phyloP scores from a whole-genome alignment of 495 filamentous ascomycete species.

The Astrothelium macrocarpum region DNA sequence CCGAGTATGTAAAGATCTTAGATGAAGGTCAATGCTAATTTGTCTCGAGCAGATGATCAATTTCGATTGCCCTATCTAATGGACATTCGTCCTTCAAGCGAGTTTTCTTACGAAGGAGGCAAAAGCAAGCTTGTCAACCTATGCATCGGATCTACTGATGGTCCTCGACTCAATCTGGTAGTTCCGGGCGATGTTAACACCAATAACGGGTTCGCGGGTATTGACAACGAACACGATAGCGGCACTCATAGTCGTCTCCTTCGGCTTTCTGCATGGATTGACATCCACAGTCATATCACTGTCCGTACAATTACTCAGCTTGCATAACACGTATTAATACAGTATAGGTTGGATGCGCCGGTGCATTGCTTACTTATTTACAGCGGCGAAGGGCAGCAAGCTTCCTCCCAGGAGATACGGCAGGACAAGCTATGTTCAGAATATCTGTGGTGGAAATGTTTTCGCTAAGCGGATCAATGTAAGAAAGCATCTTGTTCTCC shows the following conservation, averaged over 20 bases:
- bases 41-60: slow-evolving; percentile 26
- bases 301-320: slow-evolving; percentile 27
- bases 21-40: background rate
- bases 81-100: slow-evolving; percentile 60
- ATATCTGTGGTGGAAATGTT: slow-evolving; percentile 69
- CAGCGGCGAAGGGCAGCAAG: slow-evolving; percentile 57
- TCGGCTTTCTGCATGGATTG: slow-evolving; percentile 61
- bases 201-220: slow-evolving; percentile 36
- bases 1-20: slow-evolving; percentile 19
- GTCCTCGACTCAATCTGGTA: slow-evolving; percentile 43
- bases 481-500: slow-evolving; percentile 4
- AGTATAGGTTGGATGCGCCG: slow-evolving; percentile 57
- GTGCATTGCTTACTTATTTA: slow-evolving; percentile 72
- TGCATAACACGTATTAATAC: background rate
- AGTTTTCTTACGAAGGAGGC: slow-evolving; percentile 65
- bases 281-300: slow-evolving; percentile 64
- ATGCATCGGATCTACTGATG: slow-evolving; percentile 39
- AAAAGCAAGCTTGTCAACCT: slow-evolving; percentile 57
- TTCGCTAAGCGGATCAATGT: slow-evolving; percentile 66
- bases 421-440: slow-evolving; percentile 41
- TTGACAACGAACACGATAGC: slow-evolving; percentile 41
- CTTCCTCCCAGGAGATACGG: slow-evolving; percentile 46
- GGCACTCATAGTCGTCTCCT: slow-evolving; percentile 56
- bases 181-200: slow-evolving; percentile 45
- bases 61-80: slow-evolving; percentile 56